Evolutionary conservation across 1,284 basidiomycete genomes (phyloP).

Genomic region (Dichomitus squalens): DNA sequence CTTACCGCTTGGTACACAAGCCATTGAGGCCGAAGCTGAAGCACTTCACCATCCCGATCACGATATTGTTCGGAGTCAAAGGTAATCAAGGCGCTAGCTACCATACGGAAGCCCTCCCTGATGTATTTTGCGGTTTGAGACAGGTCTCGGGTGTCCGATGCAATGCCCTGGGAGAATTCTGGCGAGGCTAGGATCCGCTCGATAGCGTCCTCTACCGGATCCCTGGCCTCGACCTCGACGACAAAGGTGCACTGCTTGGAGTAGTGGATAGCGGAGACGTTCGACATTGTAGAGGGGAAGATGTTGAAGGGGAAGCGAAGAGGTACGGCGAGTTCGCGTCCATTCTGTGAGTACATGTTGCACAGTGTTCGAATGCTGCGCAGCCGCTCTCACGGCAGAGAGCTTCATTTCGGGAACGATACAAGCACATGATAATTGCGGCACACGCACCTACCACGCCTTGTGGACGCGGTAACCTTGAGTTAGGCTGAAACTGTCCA

Average conservation of each 20-base stretch:
- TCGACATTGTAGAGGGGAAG: neutral
- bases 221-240: neutral
- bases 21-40: neutral
- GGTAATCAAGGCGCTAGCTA: neutral
- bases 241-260: neutral
- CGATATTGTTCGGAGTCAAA: neutral
- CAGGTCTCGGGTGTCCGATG: neutral
- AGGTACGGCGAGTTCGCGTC: neutral
- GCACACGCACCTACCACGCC: neutral
- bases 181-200: neutral
- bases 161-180: neutral
- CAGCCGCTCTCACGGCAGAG: too few species aligned
- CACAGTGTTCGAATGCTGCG: too few species aligned
- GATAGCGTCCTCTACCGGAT: neutral
- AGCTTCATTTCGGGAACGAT: too few species aligned
- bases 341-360: neutral
- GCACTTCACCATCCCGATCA: neutral
- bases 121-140: neutral
- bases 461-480: neutral
- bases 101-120: neutral
- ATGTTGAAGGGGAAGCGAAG: neutral
- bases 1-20: neutral
- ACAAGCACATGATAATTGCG: neutral
- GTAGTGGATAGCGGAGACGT: neutral
- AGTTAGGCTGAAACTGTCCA: neutral